phyloP scores from a whole-genome alignment of 176 grass and related monocot species.

The Pontederia crassipes region DNA sequence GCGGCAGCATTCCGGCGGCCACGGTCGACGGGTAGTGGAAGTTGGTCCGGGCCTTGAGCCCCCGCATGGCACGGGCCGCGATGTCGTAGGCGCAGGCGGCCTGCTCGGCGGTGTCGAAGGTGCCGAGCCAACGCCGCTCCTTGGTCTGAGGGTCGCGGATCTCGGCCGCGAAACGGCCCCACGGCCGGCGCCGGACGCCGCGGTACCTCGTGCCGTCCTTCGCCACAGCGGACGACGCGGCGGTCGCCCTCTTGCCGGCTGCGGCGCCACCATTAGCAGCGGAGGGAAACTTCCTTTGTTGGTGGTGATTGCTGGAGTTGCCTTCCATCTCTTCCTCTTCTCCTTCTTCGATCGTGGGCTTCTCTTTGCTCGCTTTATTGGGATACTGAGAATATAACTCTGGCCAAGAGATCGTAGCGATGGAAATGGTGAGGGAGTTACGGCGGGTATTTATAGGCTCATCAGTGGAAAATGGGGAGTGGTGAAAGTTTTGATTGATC shows the following conservation, averaged over 20 bases:
- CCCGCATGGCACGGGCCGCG: conserved; percentile 88
- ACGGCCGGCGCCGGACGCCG: conserved; percentile 79
- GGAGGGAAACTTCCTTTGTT: conserved; percentile 11
- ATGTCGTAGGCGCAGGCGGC: conserved; percentile 93
- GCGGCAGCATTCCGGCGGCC: background rate
- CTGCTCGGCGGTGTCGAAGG: conserved; percentile 96
- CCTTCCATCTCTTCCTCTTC: conserved; percentile 8
- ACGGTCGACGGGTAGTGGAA: conserved; percentile 30
- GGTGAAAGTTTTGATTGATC: conserved; percentile 11
- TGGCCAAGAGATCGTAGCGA: too few species aligned
- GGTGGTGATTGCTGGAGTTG: conserved; percentile 11
- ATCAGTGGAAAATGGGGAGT: background rate
- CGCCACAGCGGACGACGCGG: background rate
- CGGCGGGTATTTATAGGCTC: conserved; percentile 19
- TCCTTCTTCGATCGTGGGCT: background rate
- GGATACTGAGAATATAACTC: background rate
- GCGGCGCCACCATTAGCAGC: conserved; percentile 21
- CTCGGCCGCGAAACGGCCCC: conserved; percentile 93
- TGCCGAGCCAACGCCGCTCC: conserved; percentile 88
- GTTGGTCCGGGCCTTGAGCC: conserved; percentile 89
- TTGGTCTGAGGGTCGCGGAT: conserved; percentile 84
- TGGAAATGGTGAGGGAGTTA: background rate
- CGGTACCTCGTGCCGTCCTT: conserved; percentile 45
- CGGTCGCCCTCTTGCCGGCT: conserved; percentile 1
- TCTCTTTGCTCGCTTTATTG: background rate